Percentiles rank a stretch among this genome's conserved stretches.
Conservation (phyloP, 179 eudicot genomes). For the Beta macrorhiza region DNA sequence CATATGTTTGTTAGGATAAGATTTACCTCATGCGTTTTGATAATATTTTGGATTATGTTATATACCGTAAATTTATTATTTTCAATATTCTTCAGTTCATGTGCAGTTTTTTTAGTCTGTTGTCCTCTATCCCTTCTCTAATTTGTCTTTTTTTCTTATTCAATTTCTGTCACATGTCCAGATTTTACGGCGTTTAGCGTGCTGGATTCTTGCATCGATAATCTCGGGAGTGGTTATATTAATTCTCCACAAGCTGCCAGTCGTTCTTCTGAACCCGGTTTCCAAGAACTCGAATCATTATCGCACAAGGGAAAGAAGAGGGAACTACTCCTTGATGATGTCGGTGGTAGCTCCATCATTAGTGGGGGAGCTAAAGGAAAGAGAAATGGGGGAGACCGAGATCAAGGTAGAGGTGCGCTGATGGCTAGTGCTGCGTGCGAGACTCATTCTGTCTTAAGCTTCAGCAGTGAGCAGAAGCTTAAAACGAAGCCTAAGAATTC, state of each 20-base stretch:
- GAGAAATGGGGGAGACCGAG: constrained; percentile 35
- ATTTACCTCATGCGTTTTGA: neutral
- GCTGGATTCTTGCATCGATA: constrained; percentile 32
- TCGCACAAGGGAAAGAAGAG: constrained; percentile 30
- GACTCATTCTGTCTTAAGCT: constrained; percentile 25
- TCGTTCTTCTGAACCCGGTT: constrained; percentile 28
- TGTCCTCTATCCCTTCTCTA: neutral
- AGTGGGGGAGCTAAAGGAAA: constrained; percentile 32
- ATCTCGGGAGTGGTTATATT: constrained; percentile 26
- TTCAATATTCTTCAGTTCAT: neutral
- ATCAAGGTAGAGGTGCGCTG: constrained; percentile 20
- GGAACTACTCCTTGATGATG: constrained; percentile 40
- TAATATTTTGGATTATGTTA: neutral
- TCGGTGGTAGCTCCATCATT: constrained; percentile 29
- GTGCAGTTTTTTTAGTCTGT: neutral
- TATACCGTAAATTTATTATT: neutral
- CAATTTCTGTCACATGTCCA: constrained; percentile 6
- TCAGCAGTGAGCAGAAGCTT: constrained; percentile 29
- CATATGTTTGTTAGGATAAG: neutral
- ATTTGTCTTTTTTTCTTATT: neutral
- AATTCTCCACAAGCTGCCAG: constrained; percentile 29
- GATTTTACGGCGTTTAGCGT: constrained; percentile 31
- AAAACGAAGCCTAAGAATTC: constrained; percentile 30
- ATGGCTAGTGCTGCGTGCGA: constrained; percentile 16
- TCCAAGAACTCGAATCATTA: constrained; percentile 28